Conservation (phyloP, 768 basidiomycete genomes). For the Naganishia randhawae region DNA sequence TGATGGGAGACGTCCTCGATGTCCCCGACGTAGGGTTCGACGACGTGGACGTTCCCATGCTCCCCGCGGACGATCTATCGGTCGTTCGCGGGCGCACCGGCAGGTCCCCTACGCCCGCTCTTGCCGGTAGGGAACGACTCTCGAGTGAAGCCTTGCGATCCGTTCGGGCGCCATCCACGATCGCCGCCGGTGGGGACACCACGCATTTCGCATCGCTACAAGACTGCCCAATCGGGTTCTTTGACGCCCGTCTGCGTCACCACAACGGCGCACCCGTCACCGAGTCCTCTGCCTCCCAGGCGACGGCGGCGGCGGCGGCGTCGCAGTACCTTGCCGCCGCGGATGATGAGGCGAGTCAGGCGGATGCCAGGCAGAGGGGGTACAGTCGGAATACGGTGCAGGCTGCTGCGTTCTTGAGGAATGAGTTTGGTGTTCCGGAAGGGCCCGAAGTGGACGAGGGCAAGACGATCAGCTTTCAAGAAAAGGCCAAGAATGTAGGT, state of each 20-base stretch:
- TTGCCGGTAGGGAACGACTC: slow-evolving; percentile 11
- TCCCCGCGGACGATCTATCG: not conserved
- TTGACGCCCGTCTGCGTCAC: slow-evolving; percentile 63
- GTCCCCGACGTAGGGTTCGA: slow-evolving; percentile 39
- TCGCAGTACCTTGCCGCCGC: slow-evolving; percentile 52
- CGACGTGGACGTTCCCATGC: too few relatives aligned
- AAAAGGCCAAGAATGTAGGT: slow-evolving; percentile 70
- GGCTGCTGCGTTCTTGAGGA: slow-evolving; percentile 70
- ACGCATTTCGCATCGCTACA: slow-evolving; percentile 9
- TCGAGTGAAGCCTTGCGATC: slow-evolving; percentile 11
- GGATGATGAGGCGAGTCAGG: slow-evolving; percentile 50
- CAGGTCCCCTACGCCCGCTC: not conserved
- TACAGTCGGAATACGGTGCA: slow-evolving; percentile 87
- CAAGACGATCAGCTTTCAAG: slow-evolving; percentile 70
- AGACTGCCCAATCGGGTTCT: slow-evolving; percentile 73
- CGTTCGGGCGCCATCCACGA: slow-evolving; percentile 16
- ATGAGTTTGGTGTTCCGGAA: slow-evolving; percentile 56
- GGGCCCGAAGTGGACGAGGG: slow-evolving; percentile 53
- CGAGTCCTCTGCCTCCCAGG: too few relatives aligned
- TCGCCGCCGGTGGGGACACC: not conserved
- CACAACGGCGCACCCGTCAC: slow-evolving; percentile 53
- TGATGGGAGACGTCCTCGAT: slow-evolving; percentile 56
- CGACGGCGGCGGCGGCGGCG: not conserved
- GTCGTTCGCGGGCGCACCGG: slow-evolving; percentile 27
- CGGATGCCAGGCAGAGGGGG: slow-evolving; percentile 32